Base-by-base conservation (phyloP, 192 early-diverging fungal genomes). In the Podila horticola region DNA sequence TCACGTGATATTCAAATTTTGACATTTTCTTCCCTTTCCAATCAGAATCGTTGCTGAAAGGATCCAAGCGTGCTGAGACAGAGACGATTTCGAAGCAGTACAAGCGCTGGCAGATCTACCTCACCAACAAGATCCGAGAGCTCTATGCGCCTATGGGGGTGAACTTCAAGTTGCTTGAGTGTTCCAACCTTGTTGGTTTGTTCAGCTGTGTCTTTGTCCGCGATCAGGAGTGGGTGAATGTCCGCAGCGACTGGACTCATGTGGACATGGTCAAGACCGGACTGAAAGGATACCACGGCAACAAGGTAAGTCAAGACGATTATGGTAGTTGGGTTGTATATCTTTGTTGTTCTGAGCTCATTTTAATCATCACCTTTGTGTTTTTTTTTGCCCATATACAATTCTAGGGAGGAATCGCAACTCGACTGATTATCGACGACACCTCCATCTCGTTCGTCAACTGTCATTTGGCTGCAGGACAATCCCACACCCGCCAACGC, bases 231-330 rank as follows among this genome's bases (percentile, higher is more conserved):
- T 74, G 52, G 52, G 76, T 83, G 2, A 72, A 81, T 19, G 51
- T 81, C 36, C 82, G 85, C 11, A 79, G 91, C 55, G 89, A 84
- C 48, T 86, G 92, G 61, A 85, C 90, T 33, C 85, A 91, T 49
- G 92, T 91, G 15, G 86, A 90, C 15, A 89, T 89, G 60, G 93
- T 95, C 34, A 98, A 99, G 87, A 99, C 98, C 2, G 92, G 98
- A 55, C 60, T 97, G 64, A 89, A 87, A 59, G 96, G 96, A 58
- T 92, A 88, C 63, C 93, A 95, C 79, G 97, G 96, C 7, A 97
- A 98, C 84, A 96, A 97, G 92, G 94, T 88, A 73, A 66, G 24
- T 15, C 59, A n/a, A 36, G 45, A n/a, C 33, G 52, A 26, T 2
- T 11, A 55, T 52, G 6, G 5, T 8, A 69, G 69, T 28, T 28